Conservation (phyloP, 805 yeast species). For the Komagataella phaffii region DNA sequence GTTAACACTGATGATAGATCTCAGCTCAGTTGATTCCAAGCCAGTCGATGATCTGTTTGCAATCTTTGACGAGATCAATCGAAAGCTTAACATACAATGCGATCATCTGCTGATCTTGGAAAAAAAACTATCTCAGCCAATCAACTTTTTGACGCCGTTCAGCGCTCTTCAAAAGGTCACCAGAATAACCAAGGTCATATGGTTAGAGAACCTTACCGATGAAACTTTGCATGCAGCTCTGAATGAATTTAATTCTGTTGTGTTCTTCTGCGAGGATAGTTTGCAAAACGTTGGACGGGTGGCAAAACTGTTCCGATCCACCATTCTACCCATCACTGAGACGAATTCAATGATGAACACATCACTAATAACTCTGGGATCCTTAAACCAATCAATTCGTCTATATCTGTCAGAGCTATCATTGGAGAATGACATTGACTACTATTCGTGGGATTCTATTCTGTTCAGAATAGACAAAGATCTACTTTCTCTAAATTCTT, state of each 20-base stretch:
- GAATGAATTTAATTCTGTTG: slow-evolving; percentile 9
- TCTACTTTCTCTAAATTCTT: slow-evolving; percentile 4
- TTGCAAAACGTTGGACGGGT: slow-evolving; percentile 1
- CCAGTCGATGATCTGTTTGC: slow-evolving; percentile 3
- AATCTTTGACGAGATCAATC: slow-evolving; percentile 2
- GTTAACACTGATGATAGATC: not conserved
- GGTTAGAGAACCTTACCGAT: slow-evolving; percentile 10
- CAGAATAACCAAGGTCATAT: slow-evolving; percentile 13
- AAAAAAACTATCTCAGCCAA: slow-evolving; percentile 9
- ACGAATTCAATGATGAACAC: not conserved
- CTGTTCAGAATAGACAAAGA: slow-evolving; percentile 7
- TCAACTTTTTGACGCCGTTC: slow-evolving; percentile 15
- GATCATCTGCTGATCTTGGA: slow-evolving; percentile 8
- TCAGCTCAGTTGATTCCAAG: not conserved
- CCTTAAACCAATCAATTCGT: not conserved
- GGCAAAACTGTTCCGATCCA: slow-evolving; percentile 1
- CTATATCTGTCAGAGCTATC: slow-evolving; percentile 11
- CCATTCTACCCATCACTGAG: slow-evolving; percentile 3
- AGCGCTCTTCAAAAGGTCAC: slow-evolving; percentile 12
- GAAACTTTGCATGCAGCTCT: slow-evolving; percentile 7
- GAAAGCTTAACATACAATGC: not conserved
- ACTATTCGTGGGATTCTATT: slow-evolving; percentile 11
- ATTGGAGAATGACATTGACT: slow-evolving; percentile 12
- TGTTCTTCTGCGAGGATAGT: slow-evolving; percentile 6
- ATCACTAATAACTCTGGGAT: not conserved